phyloP scores from a whole-genome alignment of 2,329 filamentous ascomycete species.

The Pseudogymnoascus sp. region DNA sequence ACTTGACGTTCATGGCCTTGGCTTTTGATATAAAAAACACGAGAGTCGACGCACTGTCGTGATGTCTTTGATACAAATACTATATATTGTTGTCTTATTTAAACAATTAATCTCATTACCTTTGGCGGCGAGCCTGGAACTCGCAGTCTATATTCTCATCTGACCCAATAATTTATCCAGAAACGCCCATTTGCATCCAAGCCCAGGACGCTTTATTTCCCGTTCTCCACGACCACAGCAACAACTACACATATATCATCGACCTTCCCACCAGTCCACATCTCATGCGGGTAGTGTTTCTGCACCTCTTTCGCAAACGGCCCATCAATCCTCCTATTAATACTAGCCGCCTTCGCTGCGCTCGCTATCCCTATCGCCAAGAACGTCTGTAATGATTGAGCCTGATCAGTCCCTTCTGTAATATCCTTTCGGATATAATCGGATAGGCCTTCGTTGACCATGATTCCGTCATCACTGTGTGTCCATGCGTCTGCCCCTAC shows the following conservation, averaged over 20 bases:
- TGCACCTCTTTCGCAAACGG: constrained; percentile 95
- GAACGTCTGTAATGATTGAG: constrained; percentile 60
- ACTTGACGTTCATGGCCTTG: not conserved
- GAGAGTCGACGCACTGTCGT: not conserved
- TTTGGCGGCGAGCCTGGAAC: not conserved
- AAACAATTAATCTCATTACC: not conserved
- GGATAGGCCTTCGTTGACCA: constrained; percentile 51
- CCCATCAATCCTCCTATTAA: constrained; percentile 73
- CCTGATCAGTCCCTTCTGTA: constrained; percentile 28
- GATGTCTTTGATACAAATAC: not conserved
- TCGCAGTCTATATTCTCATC: constrained; percentile 7
- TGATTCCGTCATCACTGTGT: constrained; percentile 50
- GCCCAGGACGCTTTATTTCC: constrained; percentile 18
- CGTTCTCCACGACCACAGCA: constrained; percentile 63
- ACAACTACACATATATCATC: constrained; percentile 91
- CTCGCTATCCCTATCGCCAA: constrained; percentile 71
- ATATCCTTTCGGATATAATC: constrained; percentile 41
- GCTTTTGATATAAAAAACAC: not conserved
- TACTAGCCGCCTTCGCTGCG: constrained; percentile 76
- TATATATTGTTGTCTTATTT: not conserved
- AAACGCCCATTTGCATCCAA: constrained; percentile 10
- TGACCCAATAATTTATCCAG: not conserved
- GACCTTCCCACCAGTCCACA: constrained; percentile 84
- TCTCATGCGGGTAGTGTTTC: constrained; percentile 74
- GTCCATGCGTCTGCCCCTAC: constrained; percentile 65